Percentiles rank a stretch among this genome's conserved stretches.
These are phyloP conservation scores for Metschnikowia picachoensis DNA, from an alignment of 805 yeast species.

Conservation along the genomic window DNA sequence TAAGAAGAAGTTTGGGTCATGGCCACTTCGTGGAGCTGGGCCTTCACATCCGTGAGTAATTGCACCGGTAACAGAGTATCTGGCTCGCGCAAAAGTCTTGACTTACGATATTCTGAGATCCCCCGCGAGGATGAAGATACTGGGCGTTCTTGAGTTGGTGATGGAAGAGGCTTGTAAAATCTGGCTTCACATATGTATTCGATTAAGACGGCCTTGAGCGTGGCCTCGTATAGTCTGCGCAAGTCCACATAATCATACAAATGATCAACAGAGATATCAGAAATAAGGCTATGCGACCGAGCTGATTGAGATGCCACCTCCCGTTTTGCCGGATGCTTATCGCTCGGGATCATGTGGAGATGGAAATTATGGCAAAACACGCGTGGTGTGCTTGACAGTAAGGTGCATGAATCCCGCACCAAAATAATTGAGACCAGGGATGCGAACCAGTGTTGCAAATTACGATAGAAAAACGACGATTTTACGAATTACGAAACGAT, in stretches of 20 bases:
- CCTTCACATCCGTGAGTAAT: conserved; percentile 37
- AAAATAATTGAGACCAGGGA: background rate
- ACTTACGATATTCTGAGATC: conserved; percentile 10
- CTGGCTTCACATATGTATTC: conserved; percentile 65
- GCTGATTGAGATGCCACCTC: conserved; percentile 1
- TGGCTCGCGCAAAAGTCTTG: conserved; percentile 10
- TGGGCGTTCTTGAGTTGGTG: background rate
- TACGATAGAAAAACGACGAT: no score
- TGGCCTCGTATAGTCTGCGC: conserved; percentile 44
- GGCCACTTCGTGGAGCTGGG: conserved; percentile 42
- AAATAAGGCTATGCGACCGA: conserved; percentile 15
- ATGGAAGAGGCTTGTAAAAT: conserved; percentile 38
- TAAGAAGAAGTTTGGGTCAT: conserved; percentile 33
- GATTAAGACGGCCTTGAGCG: conserved; percentile 52
- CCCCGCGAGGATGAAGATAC: background rate
- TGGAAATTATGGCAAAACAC: background rate
- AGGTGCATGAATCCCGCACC: conserved; percentile 2
- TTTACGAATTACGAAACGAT: no score
- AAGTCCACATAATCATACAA: conserved; percentile 19
- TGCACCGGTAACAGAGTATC: conserved; percentile 31
- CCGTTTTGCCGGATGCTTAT: background rate
- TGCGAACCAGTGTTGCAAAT: background rate
- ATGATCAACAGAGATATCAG: conserved; percentile 15
- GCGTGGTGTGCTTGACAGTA: background rate
- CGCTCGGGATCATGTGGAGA: conserved; percentile 2